Evolutionary conservation across 768 basidiomycete genomes (phyloP), one percentile per base, ranked within the genome.

Genomic region (Mrakia gelida): DNA sequence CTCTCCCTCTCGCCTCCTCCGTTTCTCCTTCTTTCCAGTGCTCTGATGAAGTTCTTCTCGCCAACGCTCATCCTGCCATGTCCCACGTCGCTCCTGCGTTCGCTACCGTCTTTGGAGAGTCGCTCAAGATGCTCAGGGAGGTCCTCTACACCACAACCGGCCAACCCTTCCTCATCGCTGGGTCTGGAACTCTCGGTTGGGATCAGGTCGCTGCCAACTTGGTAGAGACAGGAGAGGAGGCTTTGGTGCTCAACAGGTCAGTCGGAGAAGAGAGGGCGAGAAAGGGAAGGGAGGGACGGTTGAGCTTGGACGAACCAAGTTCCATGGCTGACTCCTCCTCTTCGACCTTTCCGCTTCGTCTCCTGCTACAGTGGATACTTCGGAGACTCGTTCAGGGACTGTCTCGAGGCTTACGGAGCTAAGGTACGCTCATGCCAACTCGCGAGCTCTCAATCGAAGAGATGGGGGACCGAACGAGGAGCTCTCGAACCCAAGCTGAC

Each of bases 141-240:
- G 90, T 98, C 10, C 85, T 98, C 30, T 90, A 90, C 83, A 91
- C 96, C 43, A 88, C 89, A 75, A 86, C 87, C 32, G 84, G 80
- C 4, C 97, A 98, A 82, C 93, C 94, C 0, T 94, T 99, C 87
- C 85, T 99, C 81, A 92, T 98, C 80, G 91, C 95, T 38, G 97
- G 97, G 1, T 92, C 91, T 75, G 97, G 97, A 23, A 98, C 97
- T 2, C 87, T 99, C 49, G 97, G 97, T 41, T 98, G 95, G 95
- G 95, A 98, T 84, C 92, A 93, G 89, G 93, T 95, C 59, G 91
- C 93, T 0, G 89, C 93, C 11, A 98, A 98, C 85, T 88, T 99
- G 75, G 87, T 98, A n/a, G 86, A 87, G 81, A 34, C 78, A 52
- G 84, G 83, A 7, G 84, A 85, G 30, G 82, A 85, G 43, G 83